Evolutionary conservation across 1,284 basidiomycete genomes (phyloP).

Genomic region (Rhodotorula sp.): DNA sequence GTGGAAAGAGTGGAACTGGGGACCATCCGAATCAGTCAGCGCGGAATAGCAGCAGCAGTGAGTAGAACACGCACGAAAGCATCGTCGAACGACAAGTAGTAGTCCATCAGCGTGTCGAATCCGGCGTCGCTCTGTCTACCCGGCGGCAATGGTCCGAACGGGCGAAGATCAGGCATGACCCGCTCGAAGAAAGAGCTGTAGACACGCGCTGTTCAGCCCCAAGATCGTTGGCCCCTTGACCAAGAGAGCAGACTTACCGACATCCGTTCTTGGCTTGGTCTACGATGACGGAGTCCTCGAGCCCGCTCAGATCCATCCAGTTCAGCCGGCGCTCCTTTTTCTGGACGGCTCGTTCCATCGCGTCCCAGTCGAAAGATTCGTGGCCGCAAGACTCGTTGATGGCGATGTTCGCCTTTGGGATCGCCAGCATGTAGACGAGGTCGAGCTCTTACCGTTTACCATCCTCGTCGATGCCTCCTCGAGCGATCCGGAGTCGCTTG

Average conservation of each 20-base stretch:
- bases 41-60: not conserved
- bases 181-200: conserved; percentile 7
- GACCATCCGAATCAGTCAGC: not conserved
- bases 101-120: conserved; percentile 62
- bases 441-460: conserved; percentile 11
- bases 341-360: conserved; percentile 57
- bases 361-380: conserved; percentile 64
- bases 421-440: conserved; percentile 16
- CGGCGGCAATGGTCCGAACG: not conserved
- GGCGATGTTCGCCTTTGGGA: not conserved
- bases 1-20: conserved; percentile 62
- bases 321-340: conserved; percentile 59
- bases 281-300: conserved; percentile 66
- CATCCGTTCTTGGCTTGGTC: conserved; percentile 61
- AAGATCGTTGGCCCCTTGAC: too few relatives aligned
- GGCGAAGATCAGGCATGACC: conserved; percentile 7
- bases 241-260: conserved; percentile 50
- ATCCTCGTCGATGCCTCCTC: not conserved
- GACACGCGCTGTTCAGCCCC: not conserved
- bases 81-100: conserved; percentile 40
- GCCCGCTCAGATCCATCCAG: conserved; percentile 49
- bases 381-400: not conserved
- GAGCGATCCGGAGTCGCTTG: conserved; percentile 8
- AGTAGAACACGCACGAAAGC: not conserved
- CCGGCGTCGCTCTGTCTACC: conserved; percentile 56